phyloP scores from a whole-genome alignment of 2,329 filamentous ascomycete genomes.

The Cordyceps sp. region DNA sequence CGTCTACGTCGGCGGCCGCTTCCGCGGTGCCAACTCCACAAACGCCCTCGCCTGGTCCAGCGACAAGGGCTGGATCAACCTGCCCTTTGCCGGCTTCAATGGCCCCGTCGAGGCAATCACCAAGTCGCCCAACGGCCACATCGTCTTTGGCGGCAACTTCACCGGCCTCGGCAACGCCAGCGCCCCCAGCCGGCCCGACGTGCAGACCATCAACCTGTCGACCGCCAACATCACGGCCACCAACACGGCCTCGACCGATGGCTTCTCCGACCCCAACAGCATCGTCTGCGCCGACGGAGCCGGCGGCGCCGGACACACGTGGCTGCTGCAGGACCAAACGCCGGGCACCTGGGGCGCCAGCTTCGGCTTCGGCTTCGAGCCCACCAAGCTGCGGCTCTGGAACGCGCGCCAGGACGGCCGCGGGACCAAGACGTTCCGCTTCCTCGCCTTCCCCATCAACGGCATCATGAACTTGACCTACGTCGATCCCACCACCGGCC shows the following conservation, averaged over 20 bases:
- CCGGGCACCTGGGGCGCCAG: slow-evolving; percentile 70
- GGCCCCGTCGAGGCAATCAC: slow-evolving; percentile 76
- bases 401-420: slow-evolving; percentile 75
- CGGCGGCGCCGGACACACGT: slow-evolving; percentile 62
- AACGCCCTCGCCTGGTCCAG: slow-evolving; percentile 77
- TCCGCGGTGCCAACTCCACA: slow-evolving; percentile 62
- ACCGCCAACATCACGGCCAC: slow-evolving; percentile 57
- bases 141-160: slow-evolving; percentile 85
- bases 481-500: slow-evolving; percentile 54
- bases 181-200: slow-evolving; percentile 46
- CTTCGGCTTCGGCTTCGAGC: slow-evolving; percentile 72
- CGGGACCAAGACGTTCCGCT: slow-evolving; percentile 78
- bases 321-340: slow-evolving; percentile 56
- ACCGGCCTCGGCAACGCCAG: slow-evolving; percentile 73
- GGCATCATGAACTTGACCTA: slow-evolving; percentile 97
- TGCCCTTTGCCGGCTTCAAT: slow-evolving; percentile 91
- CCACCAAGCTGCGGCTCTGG: slow-evolving; percentile 72
- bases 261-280: slow-evolving; percentile 60
- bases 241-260: slow-evolving; percentile 41
- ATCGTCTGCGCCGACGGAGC: slow-evolving; percentile 59
- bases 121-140: slow-evolving; percentile 63
- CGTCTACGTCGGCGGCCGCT: slow-evolving; percentile 86
- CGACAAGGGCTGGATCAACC: slow-evolving; percentile 52
- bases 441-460: slow-evolving; percentile 67
- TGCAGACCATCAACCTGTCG: slow-evolving; percentile 70